Base-by-base conservation (phyloP, 1,139 yeast genomes). In the Sugiyamaella paludigena region DNA sequence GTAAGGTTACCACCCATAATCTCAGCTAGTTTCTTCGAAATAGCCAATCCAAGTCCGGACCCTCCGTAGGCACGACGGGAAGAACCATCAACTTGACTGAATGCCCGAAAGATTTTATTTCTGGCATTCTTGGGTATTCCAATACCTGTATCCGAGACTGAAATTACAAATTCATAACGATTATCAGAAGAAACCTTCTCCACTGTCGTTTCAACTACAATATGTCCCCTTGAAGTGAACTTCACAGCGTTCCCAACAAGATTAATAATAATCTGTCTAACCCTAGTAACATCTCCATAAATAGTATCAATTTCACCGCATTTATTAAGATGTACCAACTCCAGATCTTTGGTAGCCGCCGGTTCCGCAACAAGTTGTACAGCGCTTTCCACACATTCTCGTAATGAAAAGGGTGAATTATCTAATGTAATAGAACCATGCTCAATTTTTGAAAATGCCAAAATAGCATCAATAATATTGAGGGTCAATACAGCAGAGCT, bases 51-150 rank as follows among this genome's bases (percentile, higher is more conserved):
- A 15, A 80, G 66, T 0, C 85, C 85, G 0, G 83, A 72, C 1
- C 85, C 85, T 10, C 84, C 84, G 64, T 72, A 77, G 2, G 69
- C 76, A 51, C 85, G 67, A 53, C 79, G 70, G 1, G 82, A 73
- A 1, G 83, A 78, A 0, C 82, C 82, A 60, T 80, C 84, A 15
- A 78, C 83, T 62, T 80, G 84, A 34, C 80, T 76, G 57, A 80
- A 80, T 1, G 81, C 81, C 5, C 80, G 77, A 63, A 80, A 80
- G 1, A 80, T 76, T 62, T 76, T 78, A 38, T 68, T 66, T 33
- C 71, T 68, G 2, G 79, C 72, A 26, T 70, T 73, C 43, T 70
- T 68, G 2, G 83, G 81, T 41, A 80, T 80, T 5, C 85, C 84
- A 52, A 80, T 79, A n/a, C 85, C 84, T 0, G 84, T 77, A 57